Conservation (phyloP, 306 rosid genomes). For the Casuarina equisetifolia region DNA sequence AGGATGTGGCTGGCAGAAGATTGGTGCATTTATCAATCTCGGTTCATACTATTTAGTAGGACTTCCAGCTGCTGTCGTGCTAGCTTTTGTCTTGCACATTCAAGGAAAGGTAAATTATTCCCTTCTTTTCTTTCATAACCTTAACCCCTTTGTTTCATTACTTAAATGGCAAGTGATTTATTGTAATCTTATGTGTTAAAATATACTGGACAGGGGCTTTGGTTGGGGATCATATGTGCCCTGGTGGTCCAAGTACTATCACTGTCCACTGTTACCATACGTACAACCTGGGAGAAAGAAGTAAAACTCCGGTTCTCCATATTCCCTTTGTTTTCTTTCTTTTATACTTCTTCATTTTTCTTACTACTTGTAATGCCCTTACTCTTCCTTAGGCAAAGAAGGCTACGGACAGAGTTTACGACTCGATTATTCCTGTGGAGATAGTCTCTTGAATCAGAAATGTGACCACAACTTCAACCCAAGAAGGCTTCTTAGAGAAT, state of each 20-base stretch:
- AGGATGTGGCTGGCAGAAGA: slow-evolving; percentile 89
- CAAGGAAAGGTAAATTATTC: slow-evolving; percentile 61
- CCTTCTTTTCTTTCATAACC: not conserved
- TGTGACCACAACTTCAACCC: not conserved
- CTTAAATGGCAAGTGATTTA: not conserved
- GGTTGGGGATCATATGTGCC: slow-evolving; percentile 76
- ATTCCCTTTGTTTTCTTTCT: not conserved
- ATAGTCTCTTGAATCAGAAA: slow-evolving; percentile 24
- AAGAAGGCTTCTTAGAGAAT: too few relatives aligned
- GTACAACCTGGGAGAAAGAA: slow-evolving; percentile 69
- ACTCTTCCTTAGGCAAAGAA: slow-evolving; percentile 38
- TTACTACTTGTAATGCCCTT: not conserved
- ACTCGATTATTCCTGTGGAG: slow-evolving; percentile 33
- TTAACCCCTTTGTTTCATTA: not conserved
- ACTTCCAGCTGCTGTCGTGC: slow-evolving; percentile 55
- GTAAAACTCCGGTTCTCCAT: slow-evolving; percentile 24
- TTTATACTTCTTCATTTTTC: not conserved
- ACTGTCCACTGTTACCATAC: slow-evolving; percentile 45
- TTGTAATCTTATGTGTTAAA: not conserved
- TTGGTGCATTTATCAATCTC: slow-evolving; percentile 71
- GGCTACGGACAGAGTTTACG: slow-evolving; percentile 58
- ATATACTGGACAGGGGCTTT: slow-evolving; percentile 47
- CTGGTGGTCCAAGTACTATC: slow-evolving; percentile 55
- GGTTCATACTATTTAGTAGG: slow-evolving; percentile 76
- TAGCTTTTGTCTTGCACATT: slow-evolving; percentile 56